These are phyloP conservation scores for Pleomassaria siparia DNA, from an alignment of 2,329 filamentous ascomycete genomes.

Conservation along the genomic window DNA sequence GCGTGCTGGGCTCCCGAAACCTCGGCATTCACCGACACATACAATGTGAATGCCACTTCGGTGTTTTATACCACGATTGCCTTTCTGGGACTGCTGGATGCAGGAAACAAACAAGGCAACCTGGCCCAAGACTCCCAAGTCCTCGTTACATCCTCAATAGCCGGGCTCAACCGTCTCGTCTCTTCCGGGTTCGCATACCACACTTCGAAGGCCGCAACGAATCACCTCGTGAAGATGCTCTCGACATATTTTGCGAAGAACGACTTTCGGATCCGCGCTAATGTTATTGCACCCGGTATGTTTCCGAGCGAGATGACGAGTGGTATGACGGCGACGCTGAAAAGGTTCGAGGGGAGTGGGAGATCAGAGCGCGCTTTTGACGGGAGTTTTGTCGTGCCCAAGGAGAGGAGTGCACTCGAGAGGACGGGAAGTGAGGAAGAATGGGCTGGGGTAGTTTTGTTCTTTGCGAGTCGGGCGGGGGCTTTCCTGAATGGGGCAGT, in stretches of 20 bases:
- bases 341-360: no score
- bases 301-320: not conserved
- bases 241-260: slow-evolving; percentile 5
- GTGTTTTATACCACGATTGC: slow-evolving; percentile 44
- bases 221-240: slow-evolving; percentile 15
- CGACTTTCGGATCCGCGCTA: not conserved
- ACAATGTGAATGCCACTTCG: slow-evolving; percentile 44
- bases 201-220: slow-evolving; percentile 9
- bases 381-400: no score
- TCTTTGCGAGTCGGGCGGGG: no score
- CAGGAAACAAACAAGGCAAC: slow-evolving; percentile 30
- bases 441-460: no score
- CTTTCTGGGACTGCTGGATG: slow-evolving; percentile 43
- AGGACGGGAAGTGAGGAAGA: no score
- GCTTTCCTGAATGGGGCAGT: no score
- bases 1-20: no score
- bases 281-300: not conserved
- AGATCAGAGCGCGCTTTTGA: no score
- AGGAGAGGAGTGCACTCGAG: no score
- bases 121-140: slow-evolving; percentile 9
- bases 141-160: slow-evolving; percentile 12
- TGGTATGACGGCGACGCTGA: no score
- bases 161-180: slow-evolving; percentile 9
- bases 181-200: slow-evolving; percentile 13
- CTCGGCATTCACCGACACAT: slow-evolving; percentile 36